Base-by-base conservation (phyloP, 768 basidiomycete species). In the Crassisporium funariophilum region DNA sequence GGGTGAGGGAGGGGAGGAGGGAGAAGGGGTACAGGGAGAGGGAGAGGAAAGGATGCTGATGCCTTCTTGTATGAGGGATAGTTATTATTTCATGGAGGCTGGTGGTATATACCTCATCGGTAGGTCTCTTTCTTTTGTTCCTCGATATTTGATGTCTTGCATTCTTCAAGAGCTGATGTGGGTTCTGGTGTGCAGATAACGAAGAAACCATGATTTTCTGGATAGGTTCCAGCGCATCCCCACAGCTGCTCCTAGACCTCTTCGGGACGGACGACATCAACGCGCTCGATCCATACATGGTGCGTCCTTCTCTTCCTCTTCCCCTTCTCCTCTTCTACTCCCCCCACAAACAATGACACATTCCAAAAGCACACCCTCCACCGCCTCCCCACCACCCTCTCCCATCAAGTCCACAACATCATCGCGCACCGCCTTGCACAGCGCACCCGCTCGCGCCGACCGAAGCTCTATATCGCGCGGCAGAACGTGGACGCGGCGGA, bases 41-140 rank as follows among this genome's bases (percentile, higher is more conserved):
- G 62, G 66, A 16, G 81, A 74, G 3, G 86, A 84, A 4, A 74
- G 75, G 24, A 71, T 91, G 33, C 69, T 72, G 34, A 67, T 89
- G 55, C 95, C 95, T 11, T 76, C 81, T 9, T 76, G 83, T 44
- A 94, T 94, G 85, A 78, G 95, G 33, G 75, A 78, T 47, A 88
- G 88, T 41, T 83, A 98, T 67, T 72, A 75, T 35, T 91, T 85
- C 55, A 98, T 99, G 97, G 83, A 91, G 60, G 80, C 81, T 2
- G 76, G 89, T 56, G 97, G 97, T 0, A 72, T 97, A n/a, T 99
- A 98, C 68, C 73, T 98, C 35, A 84, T 95, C 51, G 90, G 95
- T 94, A 55, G 41, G 78, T 64, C n/a, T n/a, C 44, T 50, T 52
- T 39, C 31, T 25, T 44, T 47, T 33, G 34, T 31, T 40, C 37